Base-by-base conservation (phyloP, 2,329 filamentous ascomycete genomes). In the Zopfia rhizophila region DNA sequence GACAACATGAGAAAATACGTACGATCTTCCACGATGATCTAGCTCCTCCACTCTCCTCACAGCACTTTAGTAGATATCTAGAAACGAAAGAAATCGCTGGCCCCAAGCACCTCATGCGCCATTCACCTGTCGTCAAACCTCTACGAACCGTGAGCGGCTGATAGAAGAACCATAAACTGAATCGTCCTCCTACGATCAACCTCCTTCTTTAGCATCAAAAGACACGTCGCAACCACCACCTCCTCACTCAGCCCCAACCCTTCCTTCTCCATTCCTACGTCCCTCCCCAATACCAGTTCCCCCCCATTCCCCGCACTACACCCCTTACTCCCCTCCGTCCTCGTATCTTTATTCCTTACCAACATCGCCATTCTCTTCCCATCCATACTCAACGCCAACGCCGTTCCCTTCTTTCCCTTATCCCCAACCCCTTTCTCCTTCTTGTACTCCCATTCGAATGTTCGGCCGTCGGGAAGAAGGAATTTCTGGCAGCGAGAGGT, bases 201-300 rank as follows among this genome's bases (percentile, higher is more conserved):
- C 74, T 87, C 85, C 67, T 81, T 83, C 78, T 87, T 87, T 55
- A 87, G 63, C 83, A 88, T 85, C 12, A 79, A 66, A 44, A 87
- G 55, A 46, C 79, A 83, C 12, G 80, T 85, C 30, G 78, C 76
- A 13, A 86, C 75, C 7, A 81, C 73, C 14, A 86, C 51, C n/a
- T 76, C 70, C 57, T 81, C 67, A 16, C 57, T 46, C 18, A 58
- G 23, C 10, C 51, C 54, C 18, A 58, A 23, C 10, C 51, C 54
- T 24, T 70, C 66, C 35, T 58, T 57, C 3, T 41, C 55, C 31
- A 70, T 67, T 5, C 59, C 66, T 56, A 73, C 75, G 11, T 49
- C 41, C n/a, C 55, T 33, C 8, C 56, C 45, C 3, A 86, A 69
- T 5, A 86, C 62, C 19, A 87, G 64, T 38, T 73, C 62, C 1